Conservation (phyloP, 2,329 filamentous ascomycete genomes). For the Mollisiaceae sp. region DNA sequence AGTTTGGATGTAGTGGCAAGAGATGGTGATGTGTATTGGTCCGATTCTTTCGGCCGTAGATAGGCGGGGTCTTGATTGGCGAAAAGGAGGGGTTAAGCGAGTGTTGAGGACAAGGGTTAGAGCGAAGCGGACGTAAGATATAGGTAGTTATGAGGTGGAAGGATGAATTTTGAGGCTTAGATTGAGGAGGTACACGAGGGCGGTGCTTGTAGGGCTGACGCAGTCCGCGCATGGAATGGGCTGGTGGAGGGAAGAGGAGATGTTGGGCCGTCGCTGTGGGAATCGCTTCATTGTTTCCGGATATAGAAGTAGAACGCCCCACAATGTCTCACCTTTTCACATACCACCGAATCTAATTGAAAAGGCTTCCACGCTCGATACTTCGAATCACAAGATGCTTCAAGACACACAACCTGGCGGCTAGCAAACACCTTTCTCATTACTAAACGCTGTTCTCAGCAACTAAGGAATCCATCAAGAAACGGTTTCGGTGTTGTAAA, state of each 20-base stretch:
- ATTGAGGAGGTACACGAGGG: not conserved
- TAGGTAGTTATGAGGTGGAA: not conserved
- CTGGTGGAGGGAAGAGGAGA: not conserved
- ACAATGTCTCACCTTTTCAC: not conserved
- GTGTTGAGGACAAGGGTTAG: not conserved
- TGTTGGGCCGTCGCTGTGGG: too few species aligned
- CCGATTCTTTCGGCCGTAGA: conserved; percentile 15
- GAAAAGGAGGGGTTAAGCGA: conserved; percentile 11
- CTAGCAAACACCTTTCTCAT: too few species aligned
- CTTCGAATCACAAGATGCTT: not conserved
- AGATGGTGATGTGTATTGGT: not conserved
- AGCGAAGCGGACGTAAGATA: conserved; percentile 14
- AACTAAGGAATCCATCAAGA: too few species aligned
- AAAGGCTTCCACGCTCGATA: not conserved
- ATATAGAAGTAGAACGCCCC: not conserved
- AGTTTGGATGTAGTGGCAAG: conserved; percentile 6
- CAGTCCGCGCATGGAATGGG: too few species aligned
- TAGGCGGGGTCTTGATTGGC: conserved; percentile 6
- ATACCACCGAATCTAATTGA: not conserved
- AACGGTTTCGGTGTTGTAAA: too few species aligned
- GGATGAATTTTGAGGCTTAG: not conserved
- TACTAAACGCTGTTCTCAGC: too few species aligned
- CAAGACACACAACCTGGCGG: too few species aligned
- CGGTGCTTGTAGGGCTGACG: not conserved
- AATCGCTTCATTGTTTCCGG: not conserved